Percentiles rank a stretch among this genome's conserved stretches.
These are phyloP conservation scores for Leucoagaricus sp. DNA, from an alignment of 1,284 basidiomycete species.

Conservation along the genomic window DNA sequence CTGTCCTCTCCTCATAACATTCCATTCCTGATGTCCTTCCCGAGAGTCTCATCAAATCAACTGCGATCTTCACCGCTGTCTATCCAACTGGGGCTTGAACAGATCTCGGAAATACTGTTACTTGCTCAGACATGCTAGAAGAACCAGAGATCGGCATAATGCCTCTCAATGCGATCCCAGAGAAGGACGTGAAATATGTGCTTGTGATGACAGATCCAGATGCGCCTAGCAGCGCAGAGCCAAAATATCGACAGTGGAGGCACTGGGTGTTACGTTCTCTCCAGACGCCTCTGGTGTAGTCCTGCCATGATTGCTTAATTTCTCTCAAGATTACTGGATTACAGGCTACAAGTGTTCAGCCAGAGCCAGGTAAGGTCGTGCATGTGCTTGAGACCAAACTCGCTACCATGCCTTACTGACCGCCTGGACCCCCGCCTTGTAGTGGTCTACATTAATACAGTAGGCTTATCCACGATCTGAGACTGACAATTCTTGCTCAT, in stretches of 20 bases:
- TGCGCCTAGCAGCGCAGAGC: constrained; percentile 57
- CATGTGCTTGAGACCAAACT: constrained; percentile 45
- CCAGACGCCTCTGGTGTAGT: not conserved
- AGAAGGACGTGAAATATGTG: constrained; percentile 49
- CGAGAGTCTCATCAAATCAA: constrained; percentile 37
- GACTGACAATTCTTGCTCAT: too few species aligned
- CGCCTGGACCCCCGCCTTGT: constrained; percentile 57
- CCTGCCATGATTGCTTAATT: not conserved
- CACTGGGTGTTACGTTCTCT: constrained; percentile 62
- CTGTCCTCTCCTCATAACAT: constrained; percentile 40
- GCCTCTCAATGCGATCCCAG: constrained; percentile 37
- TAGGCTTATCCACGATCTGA: constrained; percentile 25
- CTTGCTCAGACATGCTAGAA: constrained; percentile 45
- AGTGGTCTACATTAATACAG: constrained; percentile 65
- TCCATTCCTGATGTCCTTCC: constrained; percentile 62
- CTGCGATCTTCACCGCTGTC: constrained; percentile 52
- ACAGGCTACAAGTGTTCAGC: constrained; percentile 40
- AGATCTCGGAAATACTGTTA: constrained; percentile 50
- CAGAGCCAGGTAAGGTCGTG: constrained; percentile 34
- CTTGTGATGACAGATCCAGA: constrained; percentile 71
- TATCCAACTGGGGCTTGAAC: constrained; percentile 52
- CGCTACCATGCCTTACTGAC: constrained; percentile 56
- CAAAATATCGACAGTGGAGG: constrained; percentile 57
- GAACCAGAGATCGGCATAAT: constrained; percentile 55
- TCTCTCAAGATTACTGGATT: too few species aligned